Conservation (phyloP, 305 asterid genomes). For the Fraxinus sp. region DNA sequence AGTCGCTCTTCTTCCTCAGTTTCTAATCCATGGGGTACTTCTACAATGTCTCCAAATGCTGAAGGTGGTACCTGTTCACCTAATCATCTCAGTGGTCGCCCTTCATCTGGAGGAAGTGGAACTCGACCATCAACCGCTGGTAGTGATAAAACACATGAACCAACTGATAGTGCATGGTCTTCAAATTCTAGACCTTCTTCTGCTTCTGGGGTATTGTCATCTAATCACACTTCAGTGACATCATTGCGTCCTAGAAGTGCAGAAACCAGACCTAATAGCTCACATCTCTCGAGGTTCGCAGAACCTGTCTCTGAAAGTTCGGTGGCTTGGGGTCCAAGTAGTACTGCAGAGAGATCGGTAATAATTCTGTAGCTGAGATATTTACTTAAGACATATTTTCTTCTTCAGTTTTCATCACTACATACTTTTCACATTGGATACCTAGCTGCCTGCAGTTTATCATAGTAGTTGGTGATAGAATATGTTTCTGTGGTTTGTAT, state of each 20-base stretch:
- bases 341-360: conserved; percentile 74
- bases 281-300: conserved; percentile 88
- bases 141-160: conserved; percentile 74
- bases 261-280: conserved; percentile 88
- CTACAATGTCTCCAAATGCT: conserved; percentile 68
- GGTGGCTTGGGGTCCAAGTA: conserved; percentile 59
- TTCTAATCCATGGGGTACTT: conserved; percentile 82
- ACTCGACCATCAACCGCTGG: conserved; percentile 94
- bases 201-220: conserved; percentile 79
- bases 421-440: not conserved
- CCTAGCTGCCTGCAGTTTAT: not conserved
- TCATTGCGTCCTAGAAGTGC: conserved; percentile 89
- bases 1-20: conserved; percentile 77
- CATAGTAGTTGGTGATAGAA: not conserved
- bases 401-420: conserved; percentile 9
- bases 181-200: conserved; percentile 93
- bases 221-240: conserved; percentile 66
- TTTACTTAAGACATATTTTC: not conserved
- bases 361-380: conserved; percentile 19
- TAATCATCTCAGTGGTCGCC: conserved; percentile 72
- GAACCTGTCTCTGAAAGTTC: conserved; percentile 64
- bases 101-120: conserved; percentile 95
- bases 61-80: conserved; percentile 77
- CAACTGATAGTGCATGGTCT: conserved; percentile 65
- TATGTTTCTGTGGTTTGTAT: not conserved